Conservation (phyloP, 2,329 filamentous ascomycete species). For the Calonectria multiphialidica region DNA sequence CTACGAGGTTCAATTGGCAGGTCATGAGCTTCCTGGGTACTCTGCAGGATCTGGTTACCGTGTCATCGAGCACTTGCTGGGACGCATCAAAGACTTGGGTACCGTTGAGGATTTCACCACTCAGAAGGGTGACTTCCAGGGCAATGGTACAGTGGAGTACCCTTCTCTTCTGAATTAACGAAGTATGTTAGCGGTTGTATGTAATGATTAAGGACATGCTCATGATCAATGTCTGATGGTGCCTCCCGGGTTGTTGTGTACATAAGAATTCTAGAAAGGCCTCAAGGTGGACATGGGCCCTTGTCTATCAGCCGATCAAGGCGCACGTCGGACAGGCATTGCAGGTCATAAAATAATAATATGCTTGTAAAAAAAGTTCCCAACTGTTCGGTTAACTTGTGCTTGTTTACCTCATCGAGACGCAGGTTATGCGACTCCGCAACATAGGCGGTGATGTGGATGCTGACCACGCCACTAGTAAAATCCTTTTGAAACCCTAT, state of each 20-base stretch:
- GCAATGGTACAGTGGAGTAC: conserved; percentile 5
- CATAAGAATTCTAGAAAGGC: background rate
- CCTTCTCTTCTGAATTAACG: conserved; percentile 9
- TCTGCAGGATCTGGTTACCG: conserved; percentile 44
- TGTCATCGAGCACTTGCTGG: conserved; percentile 43
- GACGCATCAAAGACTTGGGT: conserved; percentile 39
- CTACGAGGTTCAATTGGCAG: conserved; percentile 72
- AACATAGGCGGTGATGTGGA: background rate
- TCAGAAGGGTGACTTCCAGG: conserved; percentile 36
- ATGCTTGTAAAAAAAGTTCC: background rate
- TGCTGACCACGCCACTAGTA: background rate
- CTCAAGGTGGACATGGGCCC: background rate
- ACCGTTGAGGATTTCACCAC: conserved; percentile 38
- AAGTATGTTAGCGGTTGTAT: background rate
- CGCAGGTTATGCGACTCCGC: background rate
- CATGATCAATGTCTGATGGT: background rate
- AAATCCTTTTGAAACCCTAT: background rate
- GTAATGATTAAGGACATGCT: background rate
- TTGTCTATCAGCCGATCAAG: background rate
- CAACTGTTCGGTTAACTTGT: background rate
- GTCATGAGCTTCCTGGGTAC: conserved; percentile 61
- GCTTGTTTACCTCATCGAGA: background rate
- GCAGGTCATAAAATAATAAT: background rate
- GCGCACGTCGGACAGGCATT: background rate
- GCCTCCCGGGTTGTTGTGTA: background rate